These are phyloP conservation scores for Paracoccidioides brasiliensis DNA, from an alignment of 2,329 filamentous ascomycete species.

Conservation along the genomic window DNA sequence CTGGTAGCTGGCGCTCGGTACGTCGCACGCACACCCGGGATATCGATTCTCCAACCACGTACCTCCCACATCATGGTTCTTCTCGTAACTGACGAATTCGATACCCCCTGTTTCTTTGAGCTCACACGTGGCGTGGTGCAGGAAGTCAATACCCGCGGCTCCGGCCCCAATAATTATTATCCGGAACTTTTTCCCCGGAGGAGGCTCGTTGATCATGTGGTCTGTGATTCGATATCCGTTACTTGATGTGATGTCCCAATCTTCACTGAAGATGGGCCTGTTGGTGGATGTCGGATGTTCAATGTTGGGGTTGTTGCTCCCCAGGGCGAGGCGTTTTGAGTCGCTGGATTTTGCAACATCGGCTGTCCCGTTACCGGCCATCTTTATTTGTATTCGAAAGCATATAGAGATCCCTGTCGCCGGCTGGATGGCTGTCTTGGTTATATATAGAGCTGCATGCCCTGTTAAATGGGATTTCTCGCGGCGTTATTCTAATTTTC, in stretches of 20 bases:
- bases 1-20: conserved; percentile 59
- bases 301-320: conserved; percentile 11
- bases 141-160: conserved; percentile 12
- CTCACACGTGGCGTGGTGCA: conserved; percentile 9
- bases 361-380: background rate
- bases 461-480: no score
- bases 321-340: background rate
- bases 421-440: background rate
- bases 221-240: conserved; percentile 9
- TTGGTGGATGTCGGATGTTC: conserved; percentile 8
- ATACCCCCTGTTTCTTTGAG: conserved; percentile 10
- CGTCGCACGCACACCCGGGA: conserved; percentile 54
- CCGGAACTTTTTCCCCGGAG: conserved; percentile 7
- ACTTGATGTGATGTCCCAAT: conserved; percentile 7
- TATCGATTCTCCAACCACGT: conserved; percentile 35
- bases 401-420: background rate
- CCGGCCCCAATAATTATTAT: conserved; percentile 13
- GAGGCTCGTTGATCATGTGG: conserved; percentile 11
- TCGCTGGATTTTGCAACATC: background rate
- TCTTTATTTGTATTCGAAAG: background rate
- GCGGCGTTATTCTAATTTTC: no score
- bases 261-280: conserved; percentile 8
- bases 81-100: conserved; percentile 17
- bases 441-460: no score
- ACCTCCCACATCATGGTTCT: conserved; percentile 26